A percentile compares a stretch with the other conserved stretches of the same genome.
These are phyloP conservation scores for Microbotryum intermedium DNA, from an alignment of 1,284 basidiomycete species.

Conservation along the genomic window DNA sequence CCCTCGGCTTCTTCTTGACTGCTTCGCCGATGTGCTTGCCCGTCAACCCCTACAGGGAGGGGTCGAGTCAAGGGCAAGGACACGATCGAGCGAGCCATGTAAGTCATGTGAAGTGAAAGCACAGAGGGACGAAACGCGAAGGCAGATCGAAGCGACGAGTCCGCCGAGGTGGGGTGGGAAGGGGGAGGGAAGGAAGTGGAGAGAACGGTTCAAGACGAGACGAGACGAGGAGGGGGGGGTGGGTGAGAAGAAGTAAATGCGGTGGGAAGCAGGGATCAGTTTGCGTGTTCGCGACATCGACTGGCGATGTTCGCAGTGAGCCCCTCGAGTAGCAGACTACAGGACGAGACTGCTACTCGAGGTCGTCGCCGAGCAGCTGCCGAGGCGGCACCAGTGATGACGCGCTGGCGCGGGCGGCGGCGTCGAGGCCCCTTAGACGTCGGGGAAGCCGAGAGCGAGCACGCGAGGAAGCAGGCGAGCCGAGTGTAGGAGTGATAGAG, in stretches of 20 bases:
- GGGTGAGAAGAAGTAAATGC: not conserved
- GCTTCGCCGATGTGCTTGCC: conserved; percentile 32
- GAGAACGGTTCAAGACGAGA: not conserved
- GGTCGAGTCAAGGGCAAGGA: conserved; percentile 1
- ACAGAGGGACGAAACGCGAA: conserved; percentile 13
- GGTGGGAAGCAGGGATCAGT: no score
- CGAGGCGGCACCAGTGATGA: not conserved
- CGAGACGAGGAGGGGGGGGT: not conserved
- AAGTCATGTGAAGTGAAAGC: conserved; percentile 8
- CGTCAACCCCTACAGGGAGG: conserved; percentile 3
- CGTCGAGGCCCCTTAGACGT: not conserved
- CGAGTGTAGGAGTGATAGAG: not conserved
- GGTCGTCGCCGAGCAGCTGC: no score
- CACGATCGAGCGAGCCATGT: conserved; percentile 31
- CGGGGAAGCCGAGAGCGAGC: no score
- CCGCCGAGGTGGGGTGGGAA: conserved; percentile 30
- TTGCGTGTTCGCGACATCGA: not conserved
- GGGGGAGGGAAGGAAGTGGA: conserved; percentile 9
- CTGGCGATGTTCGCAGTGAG: not conserved
- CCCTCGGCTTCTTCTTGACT: conserved; percentile 35
- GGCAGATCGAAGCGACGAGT: conserved; percentile 28
- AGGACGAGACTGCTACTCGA: no score
- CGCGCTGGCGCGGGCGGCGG: not conserved
- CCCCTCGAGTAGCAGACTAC: not conserved
- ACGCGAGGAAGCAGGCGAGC: not conserved